phyloP scores from a whole-genome alignment of 2,329 filamentous ascomycete genomes.

The Hypomyces perniciosus region DNA sequence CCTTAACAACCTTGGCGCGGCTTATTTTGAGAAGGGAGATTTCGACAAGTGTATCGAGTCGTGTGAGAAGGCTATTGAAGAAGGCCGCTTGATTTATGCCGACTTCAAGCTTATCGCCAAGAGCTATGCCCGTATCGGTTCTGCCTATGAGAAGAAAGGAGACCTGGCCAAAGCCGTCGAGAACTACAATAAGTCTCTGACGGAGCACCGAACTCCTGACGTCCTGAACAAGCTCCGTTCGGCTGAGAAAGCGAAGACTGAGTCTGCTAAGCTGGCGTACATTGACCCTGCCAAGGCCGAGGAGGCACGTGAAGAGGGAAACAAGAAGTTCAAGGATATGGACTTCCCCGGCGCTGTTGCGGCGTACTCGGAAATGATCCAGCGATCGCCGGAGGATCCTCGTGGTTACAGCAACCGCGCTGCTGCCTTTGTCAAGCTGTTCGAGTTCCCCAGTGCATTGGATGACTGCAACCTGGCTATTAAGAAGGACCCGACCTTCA shows the following conservation, averaged over 20 bases:
- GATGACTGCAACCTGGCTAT: conserved; percentile 90
- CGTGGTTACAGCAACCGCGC: conserved; percentile 97
- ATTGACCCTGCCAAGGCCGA: conserved; percentile 89
- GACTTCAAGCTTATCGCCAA: conserved; percentile 99
- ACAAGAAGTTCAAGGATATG: conserved; percentile 92
- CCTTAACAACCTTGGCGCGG: conserved; percentile 91
- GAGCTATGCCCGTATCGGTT: conserved; percentile 92
- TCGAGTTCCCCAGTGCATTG: conserved; percentile 89
- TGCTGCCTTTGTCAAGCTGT: conserved; percentile 92
- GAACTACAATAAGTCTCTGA: conserved; percentile 89
- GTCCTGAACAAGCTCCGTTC: conserved; percentile 86
- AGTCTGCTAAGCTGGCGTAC: conserved; percentile 70
- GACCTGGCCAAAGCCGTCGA: conserved; percentile 75
- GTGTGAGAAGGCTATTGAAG: conserved; percentile 82
- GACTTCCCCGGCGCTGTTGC: conserved; percentile 95
- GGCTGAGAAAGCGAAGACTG: conserved; percentile 80
- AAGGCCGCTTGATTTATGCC: conserved; percentile 82
- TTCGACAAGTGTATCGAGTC: conserved; percentile 80
- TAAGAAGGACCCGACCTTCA: conserved; percentile 85
- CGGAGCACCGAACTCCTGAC: conserved; percentile 93
- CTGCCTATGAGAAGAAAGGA: conserved; percentile 85
- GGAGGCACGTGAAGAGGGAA: conserved; percentile 88
- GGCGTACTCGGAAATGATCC: conserved; percentile 93
- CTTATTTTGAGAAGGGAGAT: conserved; percentile 94
- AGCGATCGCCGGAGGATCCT: conserved; percentile 86